Evolutionary conservation across 495 filamentous ascomycete species (phyloP).

Genomic region (Platismatia glauca): DNA sequence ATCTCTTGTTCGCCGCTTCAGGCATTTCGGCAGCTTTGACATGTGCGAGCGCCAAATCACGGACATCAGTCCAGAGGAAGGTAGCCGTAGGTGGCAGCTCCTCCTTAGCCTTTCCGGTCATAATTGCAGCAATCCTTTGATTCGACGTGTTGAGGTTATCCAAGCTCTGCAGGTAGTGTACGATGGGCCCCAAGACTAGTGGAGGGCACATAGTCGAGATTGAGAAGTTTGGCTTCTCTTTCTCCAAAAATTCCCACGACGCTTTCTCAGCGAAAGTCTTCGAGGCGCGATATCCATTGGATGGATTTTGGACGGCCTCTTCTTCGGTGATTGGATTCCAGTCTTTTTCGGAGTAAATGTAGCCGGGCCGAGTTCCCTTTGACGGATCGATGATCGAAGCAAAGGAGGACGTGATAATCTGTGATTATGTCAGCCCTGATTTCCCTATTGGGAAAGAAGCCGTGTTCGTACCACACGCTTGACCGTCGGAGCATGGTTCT

Average conservation of each 20-base stretch:
- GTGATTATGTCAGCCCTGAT: not conserved
- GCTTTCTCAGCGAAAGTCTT: conserved; percentile 62
- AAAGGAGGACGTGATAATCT: conserved; percentile 73
- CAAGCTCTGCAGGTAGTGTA: conserved; percentile 56
- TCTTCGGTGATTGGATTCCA: conserved; percentile 81
- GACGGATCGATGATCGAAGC: conserved; percentile 57
- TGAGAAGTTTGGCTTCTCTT: conserved; percentile 69
- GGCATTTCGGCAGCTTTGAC: conserved; percentile 58
- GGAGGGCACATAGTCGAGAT: conserved; percentile 64
- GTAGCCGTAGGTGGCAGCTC: conserved; percentile 47
- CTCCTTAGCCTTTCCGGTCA: conserved; percentile 58
- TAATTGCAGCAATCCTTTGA: conserved; percentile 42
- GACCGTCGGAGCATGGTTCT: conserved; percentile 63
- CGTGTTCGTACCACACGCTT: conserved; percentile 51
- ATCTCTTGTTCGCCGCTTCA: conserved; percentile 60
- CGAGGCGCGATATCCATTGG: conserved; percentile 59
- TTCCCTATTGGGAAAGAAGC: not conserved
- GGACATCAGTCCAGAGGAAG: conserved; percentile 59
- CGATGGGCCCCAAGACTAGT: conserved; percentile 63
- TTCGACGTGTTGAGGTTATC: conserved; percentile 64
- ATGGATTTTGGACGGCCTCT: conserved; percentile 45
- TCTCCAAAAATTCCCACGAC: conserved; percentile 74
- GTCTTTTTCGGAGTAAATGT: conserved; percentile 58
- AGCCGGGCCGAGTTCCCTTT: conserved; percentile 40
- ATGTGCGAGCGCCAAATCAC: conserved; percentile 64